Evolutionary conservation across 169 alveolate genomes (phyloP).

Genomic region (Cryptosporidium parvum): DNA sequence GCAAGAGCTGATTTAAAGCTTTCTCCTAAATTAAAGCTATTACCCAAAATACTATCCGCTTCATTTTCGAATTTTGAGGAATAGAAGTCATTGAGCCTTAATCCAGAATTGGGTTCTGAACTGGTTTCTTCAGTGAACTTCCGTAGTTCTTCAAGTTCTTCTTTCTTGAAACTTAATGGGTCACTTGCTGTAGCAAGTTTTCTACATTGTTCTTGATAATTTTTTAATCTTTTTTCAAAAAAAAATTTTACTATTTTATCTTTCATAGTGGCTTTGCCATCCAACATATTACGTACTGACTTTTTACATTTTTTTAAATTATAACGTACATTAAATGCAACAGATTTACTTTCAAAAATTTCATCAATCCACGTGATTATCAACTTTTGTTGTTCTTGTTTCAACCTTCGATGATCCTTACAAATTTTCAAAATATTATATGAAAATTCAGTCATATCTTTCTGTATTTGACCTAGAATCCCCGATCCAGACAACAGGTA

Average conservation of each 20-base stretch:
- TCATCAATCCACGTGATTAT: conserved; percentile 28
- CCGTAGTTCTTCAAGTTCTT: conserved; percentile 19
- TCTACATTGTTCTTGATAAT: conserved; percentile 2
- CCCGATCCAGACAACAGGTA: not conserved
- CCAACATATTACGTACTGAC: not conserved
- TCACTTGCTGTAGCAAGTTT: not conserved
- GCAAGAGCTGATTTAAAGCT: not conserved
- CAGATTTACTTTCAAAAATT: not conserved
- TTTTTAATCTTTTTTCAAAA: not conserved
- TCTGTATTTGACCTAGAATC: not conserved
- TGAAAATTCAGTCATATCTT: not conserved
- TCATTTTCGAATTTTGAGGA: not conserved
- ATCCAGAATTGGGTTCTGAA: not conserved
- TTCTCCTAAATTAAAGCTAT: not conserved
- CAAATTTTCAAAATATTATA: conserved; percentile 13
- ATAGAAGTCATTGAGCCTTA: not conserved
- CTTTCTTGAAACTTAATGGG: not conserved
- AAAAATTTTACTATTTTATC: not conserved
- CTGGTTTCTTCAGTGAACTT: not conserved
- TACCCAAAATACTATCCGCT: not conserved
- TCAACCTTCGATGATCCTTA: conserved; percentile 17
- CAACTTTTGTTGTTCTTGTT: conserved; percentile 4
- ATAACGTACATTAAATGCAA: conserved; percentile 7
- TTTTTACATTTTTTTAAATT: conserved; percentile 33
- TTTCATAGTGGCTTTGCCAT: not conserved